Evolutionary conservation across 2,329 filamentous ascomycete species (phyloP), one percentile per base, ranked within the genome.

Genomic region (Aspergillus alliaceus): DNA sequence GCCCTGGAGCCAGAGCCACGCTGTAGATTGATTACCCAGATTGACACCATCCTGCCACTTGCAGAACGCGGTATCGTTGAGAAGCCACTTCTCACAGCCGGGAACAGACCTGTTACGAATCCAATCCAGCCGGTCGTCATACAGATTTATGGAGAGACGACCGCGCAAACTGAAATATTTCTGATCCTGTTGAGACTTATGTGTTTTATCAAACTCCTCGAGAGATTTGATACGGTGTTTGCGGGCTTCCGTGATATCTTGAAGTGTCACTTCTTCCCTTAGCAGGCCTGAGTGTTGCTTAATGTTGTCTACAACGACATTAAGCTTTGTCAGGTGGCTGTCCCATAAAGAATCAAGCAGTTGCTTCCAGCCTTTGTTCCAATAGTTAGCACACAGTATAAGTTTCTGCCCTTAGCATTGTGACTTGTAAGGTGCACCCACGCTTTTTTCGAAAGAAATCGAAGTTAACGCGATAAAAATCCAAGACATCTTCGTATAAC

Each of bases 401-500:
- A 31, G 29, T 31, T 6, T 31, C 6, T 31, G 11, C 11, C 29
- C 29, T 31, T 31, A 11, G 29, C 29, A 31, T 6, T 6, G 6
- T 31, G 29, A 11, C 6, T 31, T 31, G 29, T 31, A 31, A 40
- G 32, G 4, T 42, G 2, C 51, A 44, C 42, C 11, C 37, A 74
- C 72, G 61, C 12, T 64, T 49, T 22, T 61, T 58, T 12, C 53
- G 64, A 57, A 75, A 74, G 53, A 73, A 71, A 18, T 69, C 61
- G 48, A 75, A 57, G 2, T 64, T 58, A 31, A 70, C 60, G 1
- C 58, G n/a, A 54, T 76, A 70, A 54, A 77, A 69, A 39, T 75
- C 70, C 24, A 76, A 66, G 14, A 77, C 69, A 56, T 76, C 74
- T 49, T 62, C 61, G 61, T 67, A 76, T 44, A 76, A 74, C 5